Evolutionary conservation across 202 grass and related monocot species (phyloP).

Genomic region (Dendrocalamus latiflorus): DNA sequence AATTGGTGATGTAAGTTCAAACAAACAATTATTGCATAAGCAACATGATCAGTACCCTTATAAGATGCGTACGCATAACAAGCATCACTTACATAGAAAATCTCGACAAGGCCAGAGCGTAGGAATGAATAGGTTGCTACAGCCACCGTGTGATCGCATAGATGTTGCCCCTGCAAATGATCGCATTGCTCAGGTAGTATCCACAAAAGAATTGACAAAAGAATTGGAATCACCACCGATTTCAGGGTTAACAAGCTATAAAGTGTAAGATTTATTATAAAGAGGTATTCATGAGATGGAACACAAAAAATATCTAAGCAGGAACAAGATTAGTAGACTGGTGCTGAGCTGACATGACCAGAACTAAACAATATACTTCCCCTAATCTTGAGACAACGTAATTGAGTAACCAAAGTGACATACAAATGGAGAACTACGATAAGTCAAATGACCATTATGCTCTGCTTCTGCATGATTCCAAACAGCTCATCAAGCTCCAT

Average conservation of each 20-base stretch:
- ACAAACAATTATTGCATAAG: neutral
- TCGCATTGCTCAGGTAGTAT: too few relatives aligned
- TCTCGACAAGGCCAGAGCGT: too few relatives aligned
- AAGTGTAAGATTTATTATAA: slow-evolving; percentile 33
- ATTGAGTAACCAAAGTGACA: neutral
- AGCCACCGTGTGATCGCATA: too few relatives aligned
- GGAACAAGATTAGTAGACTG: slow-evolving; percentile 12
- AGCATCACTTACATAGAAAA: too few relatives aligned
- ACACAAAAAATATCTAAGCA: too few relatives aligned
- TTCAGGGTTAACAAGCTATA: slow-evolving; percentile 84
- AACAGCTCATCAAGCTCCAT: neutral
- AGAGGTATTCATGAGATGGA: slow-evolving; percentile 1
- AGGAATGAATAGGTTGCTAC: too few relatives aligned
- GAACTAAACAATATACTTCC: neutral
- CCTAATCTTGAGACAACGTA: neutral
- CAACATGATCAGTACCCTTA: neutral
- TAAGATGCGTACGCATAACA: slow-evolving; percentile 40
- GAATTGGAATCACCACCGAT: slow-evolving; percentile 81
- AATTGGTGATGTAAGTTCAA: neutral
- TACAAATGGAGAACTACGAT: neutral
- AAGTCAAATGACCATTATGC: neutral
- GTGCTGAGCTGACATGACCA: neutral
- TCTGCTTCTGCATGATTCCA: neutral
- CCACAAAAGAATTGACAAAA: too few relatives aligned
- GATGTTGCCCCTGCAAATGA: too few relatives aligned